Percentiles rank a stretch among this genome's conserved stretches.
phyloP scores from a whole-genome alignment of 345 rosid genomes.

The Lumnitzera littorea region DNA sequence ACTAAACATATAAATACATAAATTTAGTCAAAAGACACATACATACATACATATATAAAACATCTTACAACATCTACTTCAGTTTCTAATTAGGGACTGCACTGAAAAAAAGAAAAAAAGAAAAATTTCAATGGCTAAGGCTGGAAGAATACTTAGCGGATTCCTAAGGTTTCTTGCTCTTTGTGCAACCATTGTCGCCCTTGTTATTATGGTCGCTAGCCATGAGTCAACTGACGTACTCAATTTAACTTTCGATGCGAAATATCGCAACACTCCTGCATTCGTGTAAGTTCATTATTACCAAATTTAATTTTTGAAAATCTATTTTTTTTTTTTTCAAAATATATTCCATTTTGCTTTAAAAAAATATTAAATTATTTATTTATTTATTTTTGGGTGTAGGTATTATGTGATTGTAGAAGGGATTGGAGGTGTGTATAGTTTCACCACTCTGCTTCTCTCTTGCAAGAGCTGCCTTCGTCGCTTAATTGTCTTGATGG shows the following conservation, averaged over 20 bases:
- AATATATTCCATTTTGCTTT: too few species aligned
- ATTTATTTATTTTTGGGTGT: background rate
- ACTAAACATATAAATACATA: too few species aligned
- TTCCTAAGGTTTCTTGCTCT: constrained; percentile 37
- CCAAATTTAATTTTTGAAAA: too few species aligned
- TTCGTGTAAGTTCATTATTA: constrained; percentile 28
- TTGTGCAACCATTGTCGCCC: constrained; percentile 30
- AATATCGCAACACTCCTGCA: constrained; percentile 37
- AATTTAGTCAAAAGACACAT: too few species aligned
- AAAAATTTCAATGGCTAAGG: constrained; percentile 5
- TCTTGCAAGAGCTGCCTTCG: constrained; percentile 16
- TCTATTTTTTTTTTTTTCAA: background rate
- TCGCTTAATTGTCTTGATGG: constrained; percentile 29
- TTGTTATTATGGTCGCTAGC: constrained; percentile 36
- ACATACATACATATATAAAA: too few species aligned
- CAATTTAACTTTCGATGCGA: constrained; percentile 47
- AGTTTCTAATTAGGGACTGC: too few species aligned
- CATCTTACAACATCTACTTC: too few species aligned
- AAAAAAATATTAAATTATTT: too few species aligned
- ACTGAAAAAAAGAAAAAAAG: too few species aligned
- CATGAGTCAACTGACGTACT: constrained; percentile 37
- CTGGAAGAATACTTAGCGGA: constrained; percentile 10
- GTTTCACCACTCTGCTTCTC: constrained; percentile 20
- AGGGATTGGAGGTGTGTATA: constrained; percentile 37
- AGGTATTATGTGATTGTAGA: constrained; percentile 49